Percentiles rank a stretch among this genome's conserved stretches.
phyloP scores from a whole-genome alignment of 306 rosid species.

The Sechiopsis laciniata region DNA sequence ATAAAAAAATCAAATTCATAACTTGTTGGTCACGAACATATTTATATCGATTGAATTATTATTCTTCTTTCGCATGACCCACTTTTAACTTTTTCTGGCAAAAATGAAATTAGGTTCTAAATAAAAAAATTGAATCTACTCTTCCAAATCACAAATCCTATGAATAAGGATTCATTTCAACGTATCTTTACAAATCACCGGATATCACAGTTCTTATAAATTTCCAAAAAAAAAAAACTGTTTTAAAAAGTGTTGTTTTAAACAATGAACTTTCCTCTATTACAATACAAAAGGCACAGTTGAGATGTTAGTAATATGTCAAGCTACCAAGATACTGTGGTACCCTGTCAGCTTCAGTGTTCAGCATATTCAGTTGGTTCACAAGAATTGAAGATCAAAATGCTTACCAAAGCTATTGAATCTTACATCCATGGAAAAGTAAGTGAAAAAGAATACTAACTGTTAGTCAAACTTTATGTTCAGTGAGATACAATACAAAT shows the following conservation, averaged over 20 bases:
- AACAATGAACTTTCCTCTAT: neutral
- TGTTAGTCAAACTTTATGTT: slow-evolving; percentile 14
- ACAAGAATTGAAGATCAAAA: slow-evolving; percentile 15
- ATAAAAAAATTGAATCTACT: neutral
- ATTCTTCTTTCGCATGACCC: too few species aligned
- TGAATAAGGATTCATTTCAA: neutral
- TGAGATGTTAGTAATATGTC: neutral
- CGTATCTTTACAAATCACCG: neutral
- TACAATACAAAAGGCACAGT: neutral
- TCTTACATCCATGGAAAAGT: slow-evolving; percentile 18
- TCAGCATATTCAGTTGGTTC: slow-evolving; percentile 4
- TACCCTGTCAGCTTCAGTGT: slow-evolving; percentile 12
- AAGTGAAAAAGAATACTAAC: slow-evolving; percentile 13
- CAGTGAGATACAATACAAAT: slow-evolving; percentile 16
- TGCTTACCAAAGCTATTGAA: slow-evolving; percentile 11
- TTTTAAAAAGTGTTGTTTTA: neutral
- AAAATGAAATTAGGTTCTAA: neutral
- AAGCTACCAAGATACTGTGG: neutral
- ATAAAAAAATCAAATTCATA: too few species aligned
- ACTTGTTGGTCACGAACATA: too few species aligned
- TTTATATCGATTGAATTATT: too few species aligned
- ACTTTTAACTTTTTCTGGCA: too few species aligned
- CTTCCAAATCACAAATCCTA: slow-evolving; percentile 9
- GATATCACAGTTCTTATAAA: neutral
- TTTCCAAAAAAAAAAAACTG: neutral